Evolutionary conservation across 768 basidiomycete species (phyloP), one percentile per base, ranked within the genome.

Genomic region (Amanita inopinata): DNA sequence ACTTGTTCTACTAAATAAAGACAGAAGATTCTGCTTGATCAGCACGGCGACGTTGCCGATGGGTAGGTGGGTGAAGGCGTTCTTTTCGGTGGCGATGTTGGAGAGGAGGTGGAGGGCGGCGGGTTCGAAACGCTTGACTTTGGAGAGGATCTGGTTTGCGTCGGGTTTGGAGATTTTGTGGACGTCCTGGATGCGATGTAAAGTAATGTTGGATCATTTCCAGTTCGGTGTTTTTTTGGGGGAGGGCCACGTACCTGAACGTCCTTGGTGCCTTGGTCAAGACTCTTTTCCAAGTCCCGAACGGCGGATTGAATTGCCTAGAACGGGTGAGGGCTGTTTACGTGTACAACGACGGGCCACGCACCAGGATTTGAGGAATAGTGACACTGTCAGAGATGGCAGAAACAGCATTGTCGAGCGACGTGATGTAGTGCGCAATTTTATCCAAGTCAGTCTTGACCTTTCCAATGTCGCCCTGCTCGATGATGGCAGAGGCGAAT

Each of bases 401-500:
- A n/a, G 34, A 11, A 2, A 36, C 20, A 2, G 1, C 18, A 5
- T 1, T 14, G 14, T 37, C 17, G 15, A 44, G 25, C 3, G 5
- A n/a, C 5, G 11, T 30, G 12, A 44, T 25, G 4, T 25, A 4
- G 2, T 1, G 17, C 6, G 15, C n/a, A 3, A 37, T 12, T 27
- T 24, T 9, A 2, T 11, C 6, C 43, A 44, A 30, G 19, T 44
- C 43, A 15, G 0, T 1, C 15, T 18, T 37, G 33, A 37, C 43
- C 10, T 22, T 25, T 7, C 18, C 4, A n/a, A 44, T 20, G 25
- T 44, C 43, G 19, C 35, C 34, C 11, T 19, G 23, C 24, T 28
- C 35, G 35, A 37, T n/a, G n/a, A n/a, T 23, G 20, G 43, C 34
- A 36, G 27, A 36, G 12, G 43, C 43, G 19, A 37, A 15, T 18